Evolutionary conservation across 2,329 filamentous ascomycete species (phyloP).

Genomic region (Colletotrichum incanum): DNA sequence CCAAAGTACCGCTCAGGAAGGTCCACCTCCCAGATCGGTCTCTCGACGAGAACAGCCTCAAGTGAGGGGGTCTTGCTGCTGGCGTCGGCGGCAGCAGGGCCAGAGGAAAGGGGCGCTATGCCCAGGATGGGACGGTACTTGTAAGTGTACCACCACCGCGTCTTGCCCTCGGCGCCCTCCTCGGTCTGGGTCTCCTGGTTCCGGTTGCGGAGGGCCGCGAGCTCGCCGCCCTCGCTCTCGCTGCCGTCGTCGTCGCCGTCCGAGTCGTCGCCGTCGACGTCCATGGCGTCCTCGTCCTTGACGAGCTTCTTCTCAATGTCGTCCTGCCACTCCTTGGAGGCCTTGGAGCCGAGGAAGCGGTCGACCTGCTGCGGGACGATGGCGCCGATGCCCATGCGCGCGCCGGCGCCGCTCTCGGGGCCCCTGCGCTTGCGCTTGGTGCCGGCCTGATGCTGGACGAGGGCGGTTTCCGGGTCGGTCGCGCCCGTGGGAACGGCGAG

Average conservation of each 20-base stretch:
- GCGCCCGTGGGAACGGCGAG: constrained; percentile 61
- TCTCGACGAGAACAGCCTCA: constrained; percentile 91
- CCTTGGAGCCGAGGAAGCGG: constrained; percentile 49
- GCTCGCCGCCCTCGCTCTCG: constrained; percentile 50
- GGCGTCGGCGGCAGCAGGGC: constrained; percentile 28
- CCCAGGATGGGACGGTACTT: constrained; percentile 97
- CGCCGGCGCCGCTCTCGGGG: constrained; percentile 66
- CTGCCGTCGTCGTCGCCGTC: constrained; percentile 56
- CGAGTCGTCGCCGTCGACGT: constrained; percentile 49
- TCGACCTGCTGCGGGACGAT: constrained; percentile 61
- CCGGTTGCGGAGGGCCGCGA: constrained; percentile 53
- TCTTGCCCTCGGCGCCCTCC: constrained; percentile 46
- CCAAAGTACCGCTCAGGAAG: constrained; percentile 80
- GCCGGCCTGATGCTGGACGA: constrained; percentile 46
- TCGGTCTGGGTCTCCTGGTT: constrained; percentile 43
- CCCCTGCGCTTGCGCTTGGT: constrained; percentile 71
- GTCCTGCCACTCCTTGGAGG: constrained; percentile 54
- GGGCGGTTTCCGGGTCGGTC: constrained; percentile 37
- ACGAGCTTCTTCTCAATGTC: constrained; percentile 49
- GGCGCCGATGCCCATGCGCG: constrained; percentile 64
- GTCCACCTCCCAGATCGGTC: constrained; percentile 87
- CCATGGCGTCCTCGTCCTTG: constrained; percentile 56
- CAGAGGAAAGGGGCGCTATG: constrained; percentile 62
- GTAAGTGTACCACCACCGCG: constrained; percentile 83
- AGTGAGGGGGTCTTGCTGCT: constrained; percentile 58